Evolutionary conservation across 169 alveolate genomes (phyloP), one percentile per base, ranked within the genome.

Genomic region (Plasmodium fragile): DNA sequence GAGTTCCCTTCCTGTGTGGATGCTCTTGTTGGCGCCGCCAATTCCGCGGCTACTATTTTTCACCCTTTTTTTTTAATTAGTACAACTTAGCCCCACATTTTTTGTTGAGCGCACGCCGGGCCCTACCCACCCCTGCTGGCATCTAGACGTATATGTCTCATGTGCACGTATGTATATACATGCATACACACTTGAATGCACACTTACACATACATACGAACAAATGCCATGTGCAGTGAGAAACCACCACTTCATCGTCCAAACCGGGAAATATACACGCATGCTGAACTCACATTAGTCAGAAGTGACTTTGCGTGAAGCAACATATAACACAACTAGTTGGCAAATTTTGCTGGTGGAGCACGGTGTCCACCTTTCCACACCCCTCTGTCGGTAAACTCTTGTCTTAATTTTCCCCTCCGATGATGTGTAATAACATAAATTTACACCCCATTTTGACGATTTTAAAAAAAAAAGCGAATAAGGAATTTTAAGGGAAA

Each of bases 11-110:
- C n/a, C n/a, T n/a, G n/a, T n/a, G n/a, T n/a, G n/a, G n/a, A n/a
- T n/a, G 36, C 30, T 22, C 13, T 6, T 65, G 36, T 49, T 49
- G 59, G 59, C 18, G 16, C 59, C 59, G 22, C 59, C 59, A 49
- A 49, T 49, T 49, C 59, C 59, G 22, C 59, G 59, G 59, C 59
- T 13, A 22, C 59, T 65, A 25, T 65, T 18, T 65, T 22, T 16
- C 75, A 6, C 75, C 75, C 75, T 78, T 79, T 41, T 78, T 79
- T 79, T 79, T 41, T 78, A 41, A 41, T 79, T 79, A 79, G 18
- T 41, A 39, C 69, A 16, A 36, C 55, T 78, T 78, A 22, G 0
- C 83, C 34, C 32, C 55, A 25, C 18, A 28, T 79, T 43, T 79
- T 79, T 41, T 79, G 84, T 79, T 18, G 55, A 45, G 30, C 36